Base-by-base conservation (phyloP, 371 early-diverging fungal genomes). In the Syncephalastrum contaminatum region DNA sequence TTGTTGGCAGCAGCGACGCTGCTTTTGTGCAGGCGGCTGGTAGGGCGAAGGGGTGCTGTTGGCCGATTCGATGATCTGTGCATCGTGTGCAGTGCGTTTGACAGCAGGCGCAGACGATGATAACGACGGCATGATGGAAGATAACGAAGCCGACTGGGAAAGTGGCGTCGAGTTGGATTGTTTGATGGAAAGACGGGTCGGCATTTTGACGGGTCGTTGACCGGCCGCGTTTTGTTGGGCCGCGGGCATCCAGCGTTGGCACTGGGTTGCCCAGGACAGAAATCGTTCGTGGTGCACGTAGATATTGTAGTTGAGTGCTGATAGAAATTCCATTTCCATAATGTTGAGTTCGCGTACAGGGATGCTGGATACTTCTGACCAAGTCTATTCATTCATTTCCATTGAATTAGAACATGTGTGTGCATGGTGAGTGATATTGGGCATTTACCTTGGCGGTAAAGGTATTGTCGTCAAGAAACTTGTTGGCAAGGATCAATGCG, bases 241-340 rank as follows among this genome's bases (percentile, higher is more conserved):
- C 13, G 45, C 36, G 15, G 61, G 48, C 21, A 44, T 58, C 60
- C 58, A 61, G 21, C 58, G 54, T 56, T 75, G 72, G 57, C 73
- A 73, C 52, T 64, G 67, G 3, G 45, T 39, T 8, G 59, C 59
- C 84, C 84, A 83, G 45, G 59, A 43, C 16, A 57, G 59, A 54
- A 72, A 84, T 19, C 70, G 58, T 13, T 63, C 45, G 8, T 77
- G 64, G 18, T 66, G 49, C 13, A 78, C 60, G 60, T 71, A 71
- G 19, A 80, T 62, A 24, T 67, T 63, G 52, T 84, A 82, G 30
- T 84, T 71, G 15, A 88, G 69, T 20, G 84, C 82, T 19, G 73
- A 63, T 54, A 87, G 58, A 53, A 88, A 89, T 63, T 90, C 89
- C 49, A 82, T 75, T 68, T 90, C 90, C 88, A 90, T 89, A 12